Conservation (phyloP, 768 basidiomycete species). For the Boletus reticulatus region DNA sequence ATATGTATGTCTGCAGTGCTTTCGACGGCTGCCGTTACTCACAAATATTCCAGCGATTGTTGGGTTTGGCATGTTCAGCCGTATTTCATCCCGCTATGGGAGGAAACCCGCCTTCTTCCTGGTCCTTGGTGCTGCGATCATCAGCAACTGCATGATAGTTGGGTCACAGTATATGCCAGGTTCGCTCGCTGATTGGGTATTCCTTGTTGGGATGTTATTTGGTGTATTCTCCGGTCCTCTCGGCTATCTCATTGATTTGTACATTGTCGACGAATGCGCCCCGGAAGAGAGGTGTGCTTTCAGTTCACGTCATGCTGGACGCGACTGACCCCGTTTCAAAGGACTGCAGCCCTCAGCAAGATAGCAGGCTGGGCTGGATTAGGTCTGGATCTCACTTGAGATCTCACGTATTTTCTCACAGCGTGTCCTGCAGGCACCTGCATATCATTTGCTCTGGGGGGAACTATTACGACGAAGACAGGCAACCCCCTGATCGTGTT, state of each 20-base stretch:
- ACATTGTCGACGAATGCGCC: constrained; percentile 26
- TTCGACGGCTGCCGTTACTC: not conserved
- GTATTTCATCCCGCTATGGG: constrained; percentile 25
- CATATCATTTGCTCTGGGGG: constrained; percentile 29
- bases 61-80: constrained; percentile 21
- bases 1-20: constrained; percentile 13
- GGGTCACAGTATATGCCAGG: constrained; percentile 15
- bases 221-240: constrained; percentile 11
- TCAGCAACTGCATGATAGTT: constrained; percentile 14
- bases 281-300: constrained; percentile 23
- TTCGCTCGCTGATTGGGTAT: constrained; percentile 13
- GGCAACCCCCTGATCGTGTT: constrained; percentile 24
- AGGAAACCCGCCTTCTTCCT: constrained; percentile 24
- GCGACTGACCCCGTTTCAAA: constrained; percentile 10
- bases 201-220: constrained; percentile 19
- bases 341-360: constrained; percentile 27
- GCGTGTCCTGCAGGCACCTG: constrained; percentile 16
- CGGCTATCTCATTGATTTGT: constrained; percentile 25
- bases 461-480: constrained; percentile 27
- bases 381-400: constrained; percentile 14
- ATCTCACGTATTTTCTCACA: not conserved
- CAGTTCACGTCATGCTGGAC: not conserved
- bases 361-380: constrained; percentile 29
- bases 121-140: constrained; percentile 3
- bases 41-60: constrained; percentile 20